Evolutionary conservation across 257 asterid genomes (phyloP), one percentile per base, ranked within the genome.

Genomic region (Rauvolfia tetraphylla): DNA sequence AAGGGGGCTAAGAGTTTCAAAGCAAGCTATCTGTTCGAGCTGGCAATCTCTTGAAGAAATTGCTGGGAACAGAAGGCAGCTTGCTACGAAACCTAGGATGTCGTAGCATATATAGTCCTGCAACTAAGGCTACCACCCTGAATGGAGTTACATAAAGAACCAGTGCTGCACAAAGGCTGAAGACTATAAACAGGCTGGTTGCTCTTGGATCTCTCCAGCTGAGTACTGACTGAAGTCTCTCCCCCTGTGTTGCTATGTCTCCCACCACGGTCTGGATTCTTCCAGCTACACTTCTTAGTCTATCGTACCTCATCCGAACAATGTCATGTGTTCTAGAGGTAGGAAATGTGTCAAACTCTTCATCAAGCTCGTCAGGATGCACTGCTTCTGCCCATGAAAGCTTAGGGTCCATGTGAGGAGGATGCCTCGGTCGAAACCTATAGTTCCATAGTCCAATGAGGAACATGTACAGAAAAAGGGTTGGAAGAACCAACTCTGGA

Each of bases 151-250:
- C 80, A 17, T 88, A 91, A 15, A 91, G 89, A 67, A 82, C 81
- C 57, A 81, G 81, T 15, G 97, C 93, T 31, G 94, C 90, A 59
- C 81, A 75, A 7, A 88, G 83, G 72, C 96, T 88, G 79, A 88
- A 87, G 78, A 85, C 74, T 0, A 92, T 72, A 73, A 92, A 92
- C 79, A 92, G 49, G 77, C 88, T 77, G 1, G 96, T 92, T 11
- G 97, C 97, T 48, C 96, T 82, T 0, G 97, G 96, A 68, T 92
- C 96, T 79, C 97, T 79, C 97, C 97, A 92, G 78, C 89, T 84
- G 12, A 90, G 88, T 78, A 92, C 74, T 14, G 91, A 72, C 41
- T 87, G 86, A 25, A 92, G 17, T 75, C 94, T 90, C 87, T 92
- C 97, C 7, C 96, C 97, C 56, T 88, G 96, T 59, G 96, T 85